phyloP scores from a whole-genome alignment of 345 rosid species.

The Eutrema yunnanense region DNA sequence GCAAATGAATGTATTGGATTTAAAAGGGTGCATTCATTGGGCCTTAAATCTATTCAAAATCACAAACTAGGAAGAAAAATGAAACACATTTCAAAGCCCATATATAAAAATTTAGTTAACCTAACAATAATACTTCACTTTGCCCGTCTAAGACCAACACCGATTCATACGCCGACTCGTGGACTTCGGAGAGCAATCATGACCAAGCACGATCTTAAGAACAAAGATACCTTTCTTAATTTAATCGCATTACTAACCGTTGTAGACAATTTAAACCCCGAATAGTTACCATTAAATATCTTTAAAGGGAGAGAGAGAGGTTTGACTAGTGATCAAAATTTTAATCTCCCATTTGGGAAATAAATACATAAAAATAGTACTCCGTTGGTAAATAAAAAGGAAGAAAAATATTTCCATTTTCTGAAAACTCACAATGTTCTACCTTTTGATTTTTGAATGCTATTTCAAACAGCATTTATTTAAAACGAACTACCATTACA shows the following conservation, averaged over 20 bases:
- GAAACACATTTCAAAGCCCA: not conserved
- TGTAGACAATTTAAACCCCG: not conserved
- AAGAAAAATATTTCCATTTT: not conserved
- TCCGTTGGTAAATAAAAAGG: not conserved
- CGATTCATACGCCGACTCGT: conserved; percentile 18
- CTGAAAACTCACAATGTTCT: conserved; percentile 5
- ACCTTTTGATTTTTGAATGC: not conserved
- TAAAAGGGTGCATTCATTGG: not conserved
- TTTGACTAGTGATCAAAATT: conserved; percentile 16
- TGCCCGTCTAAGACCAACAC: not conserved
- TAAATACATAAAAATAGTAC: not conserved
- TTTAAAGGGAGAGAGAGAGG: not conserved
- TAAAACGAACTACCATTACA: not conserved
- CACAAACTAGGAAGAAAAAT: not conserved
- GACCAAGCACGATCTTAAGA: conserved; percentile 18
- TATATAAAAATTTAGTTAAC: not conserved
- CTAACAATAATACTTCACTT: not conserved
- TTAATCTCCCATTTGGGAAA: not conserved
- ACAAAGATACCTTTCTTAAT: conserved; percentile 12
- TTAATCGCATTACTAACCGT: conserved; percentile 14
- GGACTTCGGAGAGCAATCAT: conserved; percentile 7
- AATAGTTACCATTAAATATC: not conserved
- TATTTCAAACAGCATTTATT: not conserved
- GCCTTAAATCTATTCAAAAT: not conserved
- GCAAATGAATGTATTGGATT: not conserved